Conservation (phyloP, 2,329 filamentous ascomycete species). For the Fusarium illudens region DNA sequence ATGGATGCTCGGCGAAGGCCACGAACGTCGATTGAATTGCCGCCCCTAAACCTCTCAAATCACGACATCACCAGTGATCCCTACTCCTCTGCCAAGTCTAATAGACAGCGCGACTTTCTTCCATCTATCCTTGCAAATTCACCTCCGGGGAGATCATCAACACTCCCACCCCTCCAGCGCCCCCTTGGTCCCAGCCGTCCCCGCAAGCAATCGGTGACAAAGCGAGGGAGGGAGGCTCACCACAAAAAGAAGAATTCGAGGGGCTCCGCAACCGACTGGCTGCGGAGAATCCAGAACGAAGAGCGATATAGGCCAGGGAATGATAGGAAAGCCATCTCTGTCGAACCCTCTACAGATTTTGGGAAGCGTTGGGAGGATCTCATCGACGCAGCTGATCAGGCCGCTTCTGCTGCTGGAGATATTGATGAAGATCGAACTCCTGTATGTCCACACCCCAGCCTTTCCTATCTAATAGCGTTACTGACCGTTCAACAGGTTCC, state of each 20-base stretch:
- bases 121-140: constrained; percentile 85
- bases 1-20: constrained; percentile 70
- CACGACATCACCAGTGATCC: constrained; percentile 77
- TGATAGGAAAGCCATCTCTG: constrained; percentile 84
- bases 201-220: constrained; percentile 86
- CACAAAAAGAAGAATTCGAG: constrained; percentile 83
- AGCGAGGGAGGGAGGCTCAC: constrained; percentile 76
- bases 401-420: constrained; percentile 88
- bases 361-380: constrained; percentile 96
- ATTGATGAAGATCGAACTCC: constrained; percentile 91
- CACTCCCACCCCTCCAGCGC: constrained; percentile 83
- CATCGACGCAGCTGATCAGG: constrained; percentile 80
- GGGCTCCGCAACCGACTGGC: constrained; percentile 73
- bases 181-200: constrained; percentile 75
- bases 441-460: constrained; percentile 55
- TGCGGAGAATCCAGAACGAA: constrained; percentile 66
- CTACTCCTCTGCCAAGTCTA: constrained; percentile 68
- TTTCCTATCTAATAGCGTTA: constrained; percentile 18
- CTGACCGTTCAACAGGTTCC: constrained; percentile 59
- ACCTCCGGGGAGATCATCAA: constrained; percentile 86
- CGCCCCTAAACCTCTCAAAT: constrained; percentile 68
- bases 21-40: constrained; percentile 75
- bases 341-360: constrained; percentile 82
- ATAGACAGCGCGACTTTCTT: constrained; percentile 75
- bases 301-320: constrained; percentile 72